Percentiles rank a stretch among this genome's conserved stretches.
phyloP scores from a whole-genome alignment of 2,329 filamentous ascomycete species.

The Fusarium aywerte region DNA sequence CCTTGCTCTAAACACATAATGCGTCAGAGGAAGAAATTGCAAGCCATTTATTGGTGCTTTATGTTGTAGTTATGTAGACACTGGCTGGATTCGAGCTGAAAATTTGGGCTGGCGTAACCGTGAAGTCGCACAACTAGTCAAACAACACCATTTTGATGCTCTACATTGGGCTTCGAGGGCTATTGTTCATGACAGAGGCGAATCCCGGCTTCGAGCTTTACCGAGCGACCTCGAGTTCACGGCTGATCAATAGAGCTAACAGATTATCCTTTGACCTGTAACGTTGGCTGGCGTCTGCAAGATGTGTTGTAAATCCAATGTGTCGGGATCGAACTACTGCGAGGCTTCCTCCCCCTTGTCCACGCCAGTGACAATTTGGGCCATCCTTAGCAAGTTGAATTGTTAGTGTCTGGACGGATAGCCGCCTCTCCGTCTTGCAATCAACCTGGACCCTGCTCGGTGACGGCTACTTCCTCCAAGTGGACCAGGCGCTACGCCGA shows the following conservation, averaged over 20 bases:
- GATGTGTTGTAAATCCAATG: conserved; percentile 21
- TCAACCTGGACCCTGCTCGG: conserved; percentile 16
- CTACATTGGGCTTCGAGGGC: background rate
- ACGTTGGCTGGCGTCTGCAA: conserved; percentile 5
- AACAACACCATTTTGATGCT: background rate
- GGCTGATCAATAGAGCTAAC: background rate
- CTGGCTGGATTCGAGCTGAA: conserved; percentile 5
- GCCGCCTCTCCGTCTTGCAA: conserved; percentile 5
- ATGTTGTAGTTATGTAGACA: background rate
- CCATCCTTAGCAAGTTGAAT: conserved; percentile 5
- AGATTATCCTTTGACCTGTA: conserved; percentile 8
- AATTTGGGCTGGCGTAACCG: conserved; percentile 14
- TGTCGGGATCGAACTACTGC: conserved; percentile 29
- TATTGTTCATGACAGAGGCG: background rate
- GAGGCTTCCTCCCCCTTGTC: conserved; percentile 5
- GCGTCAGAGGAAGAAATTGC: background rate
- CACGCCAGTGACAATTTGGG: conserved; percentile 3
- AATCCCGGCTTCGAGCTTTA: background rate
- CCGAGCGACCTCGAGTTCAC: background rate
- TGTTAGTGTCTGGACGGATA: conserved; percentile 5
- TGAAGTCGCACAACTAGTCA: conserved; percentile 16
- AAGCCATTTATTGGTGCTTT: background rate
- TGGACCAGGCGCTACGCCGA: background rate
- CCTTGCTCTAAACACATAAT: background rate
- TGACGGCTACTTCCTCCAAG: conserved; percentile 13